Base-by-base conservation (phyloP, 2,329 filamentous ascomycete genomes). In the Epichloe glyceriae region DNA sequence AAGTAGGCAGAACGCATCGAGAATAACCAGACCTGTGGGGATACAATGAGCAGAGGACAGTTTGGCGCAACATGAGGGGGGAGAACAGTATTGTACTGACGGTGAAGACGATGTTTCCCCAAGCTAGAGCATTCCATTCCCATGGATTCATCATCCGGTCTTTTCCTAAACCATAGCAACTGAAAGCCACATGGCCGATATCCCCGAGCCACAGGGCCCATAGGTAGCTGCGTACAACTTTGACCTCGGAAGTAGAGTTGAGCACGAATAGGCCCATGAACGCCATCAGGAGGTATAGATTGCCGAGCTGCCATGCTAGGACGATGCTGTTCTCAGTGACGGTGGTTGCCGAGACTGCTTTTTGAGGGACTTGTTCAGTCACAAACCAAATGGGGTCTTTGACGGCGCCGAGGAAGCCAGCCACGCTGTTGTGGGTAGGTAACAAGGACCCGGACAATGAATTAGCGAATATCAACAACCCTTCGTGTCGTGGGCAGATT, bases 71-170 rank as follows among this genome's bases (percentile, higher is more conserved):
- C 33, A 33, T 34, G 20, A 19, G 3, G 17, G 20, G 12, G 20
- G 33, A 47, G 20, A 38, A 33, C 19, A 14, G 12, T 14, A 37
- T 26, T 47, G 20, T 20, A 64, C 75, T 67, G 58, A 81, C 76
- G 26, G 84, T 87, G 47, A 75, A 73, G 7, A 75, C 82, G 54
- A 89, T 72, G 59, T 88, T 88, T 3, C 85, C 85, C 79, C 80
- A 86, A n/a, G 81, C 76, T 70, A 84, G 76, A 35, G 75, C 69
- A 62, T 86, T 88, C 85, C 85, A 88, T 20, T 64, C 67, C 4
- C 60, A 65, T 11, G 83, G 65, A 56, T 79, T 73, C 43, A 76
- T 54, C 45, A 78, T 72, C 35, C 67, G 67, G 10, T 76, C 71
- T 61, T 70, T 70, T 8, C 81, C 83, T 55, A 88, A 70, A 6